Base-by-base conservation (phyloP, 306 rosid genomes). In the Hippophae tibetana region DNA sequence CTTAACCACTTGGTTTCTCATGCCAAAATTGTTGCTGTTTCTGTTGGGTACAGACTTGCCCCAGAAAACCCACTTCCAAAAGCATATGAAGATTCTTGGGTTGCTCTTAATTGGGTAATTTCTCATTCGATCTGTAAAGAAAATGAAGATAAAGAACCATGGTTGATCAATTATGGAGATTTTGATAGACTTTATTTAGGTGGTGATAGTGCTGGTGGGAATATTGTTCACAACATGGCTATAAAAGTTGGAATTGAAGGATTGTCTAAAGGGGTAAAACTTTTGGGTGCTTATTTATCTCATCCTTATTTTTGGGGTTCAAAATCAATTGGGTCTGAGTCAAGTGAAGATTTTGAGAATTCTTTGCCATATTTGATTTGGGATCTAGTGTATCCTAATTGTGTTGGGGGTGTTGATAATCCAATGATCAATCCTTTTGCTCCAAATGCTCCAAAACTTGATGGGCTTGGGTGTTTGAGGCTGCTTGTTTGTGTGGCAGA, bases 61-160 rank as follows among this genome's bases (percentile, higher is more conserved):
- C 89, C 80, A 0, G 86, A 77, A 46, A 61, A 74, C 61, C 51
- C 43, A 47, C 76, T 84, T 31, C 86, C 86, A 0, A 5, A 67
- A 2, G 82, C 81, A 5, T 84, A 74, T 1, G n/a, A 80, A 9
- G 89, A 83, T 38, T 54, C 72, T 49, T 80, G 84, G 86, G 66
- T 8, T 62, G 84, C 68, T 27, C 80, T 83, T 7, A 9, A 40
- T 9, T 77, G 83, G 79, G 86, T 64, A 3, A 57, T 76, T 0
- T 74, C 72, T n/a, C 64, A 59, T 26, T 40, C 70, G 1, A 50
- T 3, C 11, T 12, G 10, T 6, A 8, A 47, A 8, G 26, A 23
- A 8, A n/a, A 3, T 10, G 10, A 25, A 38, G 26, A 54, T 6
- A 59, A 71, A 10, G 77, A 79, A 42, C 66, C 73, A 0, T 83